A percentile compares a stretch with the other conserved stretches of the same genome.
Evolutionary conservation across 108 stramenopile genomes (phyloP).

Genomic region (Skeletonema grethae): DNA sequence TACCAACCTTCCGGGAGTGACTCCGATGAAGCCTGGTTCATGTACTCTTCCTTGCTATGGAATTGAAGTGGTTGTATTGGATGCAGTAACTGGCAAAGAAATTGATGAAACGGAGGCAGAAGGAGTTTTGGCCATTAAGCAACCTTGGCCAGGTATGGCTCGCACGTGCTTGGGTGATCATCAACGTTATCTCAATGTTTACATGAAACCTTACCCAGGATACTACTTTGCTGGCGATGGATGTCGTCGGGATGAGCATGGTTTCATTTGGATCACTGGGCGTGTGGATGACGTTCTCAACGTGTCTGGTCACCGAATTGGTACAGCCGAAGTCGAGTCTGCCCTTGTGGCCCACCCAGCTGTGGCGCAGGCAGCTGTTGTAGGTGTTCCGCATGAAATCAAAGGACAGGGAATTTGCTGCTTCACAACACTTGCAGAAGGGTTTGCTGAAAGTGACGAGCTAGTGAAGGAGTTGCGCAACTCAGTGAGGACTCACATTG

Average conservation of each 20-base stretch:
- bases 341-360: conserved; percentile 89
- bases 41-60: conserved; percentile 95
- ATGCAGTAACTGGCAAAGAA: conserved; percentile 75
- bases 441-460: conserved; percentile 65
- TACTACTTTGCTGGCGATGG: conserved; percentile 99
- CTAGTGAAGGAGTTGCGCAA: conserved; percentile 82
- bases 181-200: conserved; percentile 90
- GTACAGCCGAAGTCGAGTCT: conserved; percentile 93
- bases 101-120: conserved; percentile 62
- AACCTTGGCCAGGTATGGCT: conserved; percentile 96
- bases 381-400: conserved; percentile 90
- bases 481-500: conserved; percentile 84
- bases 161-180: conserved; percentile 95
- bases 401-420: conserved; percentile 91
- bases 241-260: conserved; percentile 90
- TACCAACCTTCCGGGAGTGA: conserved; percentile 93
- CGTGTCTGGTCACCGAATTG: conserved; percentile 94
- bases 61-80: conserved; percentile 91
- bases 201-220: conserved; percentile 93
- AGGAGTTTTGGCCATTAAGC: conserved; percentile 92
- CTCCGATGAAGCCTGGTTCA: conserved; percentile 95
- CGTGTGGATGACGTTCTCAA: conserved; percentile 98
- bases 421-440: conserved; percentile 77
- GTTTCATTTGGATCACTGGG: conserved; percentile 96
- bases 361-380: conserved; percentile 93